Base-by-base conservation (phyloP, 116 monocot species). In the Zostera marina region DNA sequence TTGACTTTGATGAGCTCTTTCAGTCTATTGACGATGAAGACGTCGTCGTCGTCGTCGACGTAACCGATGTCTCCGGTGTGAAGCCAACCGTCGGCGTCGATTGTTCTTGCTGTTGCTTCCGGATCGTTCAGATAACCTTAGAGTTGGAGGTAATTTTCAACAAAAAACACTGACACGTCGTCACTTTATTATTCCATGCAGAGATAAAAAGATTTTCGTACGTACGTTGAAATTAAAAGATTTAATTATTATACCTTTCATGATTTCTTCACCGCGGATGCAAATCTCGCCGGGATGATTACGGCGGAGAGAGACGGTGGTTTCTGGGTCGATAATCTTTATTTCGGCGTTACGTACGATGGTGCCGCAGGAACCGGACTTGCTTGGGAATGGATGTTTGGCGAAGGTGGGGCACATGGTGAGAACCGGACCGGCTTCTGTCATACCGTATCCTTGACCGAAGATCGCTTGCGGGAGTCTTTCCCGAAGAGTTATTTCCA, bases 391-490 rank as follows among this genome's bases (percentile, higher is more conserved):
- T 1, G 92, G 89, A 10, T 68, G 39, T 72, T 83, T 92, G 0
- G 92, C 92, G n/a, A 92, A 87, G 0, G 72, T 78, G 11, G 83
- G 76, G 59, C 87, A 92, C 87, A 92, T 87, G 11, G 92, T 78
- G 2, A 92, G 67, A 44, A 92, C 92, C 3, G 92, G 87, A 7
- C 87, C 92, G 0, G 92, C 92, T 62, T 92, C 87, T 8, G 92
- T 92, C 92, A 92, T 92, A 2, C 92, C 92, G 17, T 92, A 92
- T 1, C 92, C 92, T 83, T 93, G 92, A 9, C 92, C 92, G 9
- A 87, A 67, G 21, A 78, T 62, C 0, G 92, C 92, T 41, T 84
- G 83, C 5, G 92, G 92, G 16, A 93, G 4, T 45, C 84, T 55
- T 22, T 44, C 47, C 23, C 56, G 23, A 47, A 87, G 76, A 5